A percentile compares a stretch with the other conserved stretches of the same genome.
Conservation (phyloP, 768 basidiomycete species). For the Coprinopsis marcescibilis region DNA sequence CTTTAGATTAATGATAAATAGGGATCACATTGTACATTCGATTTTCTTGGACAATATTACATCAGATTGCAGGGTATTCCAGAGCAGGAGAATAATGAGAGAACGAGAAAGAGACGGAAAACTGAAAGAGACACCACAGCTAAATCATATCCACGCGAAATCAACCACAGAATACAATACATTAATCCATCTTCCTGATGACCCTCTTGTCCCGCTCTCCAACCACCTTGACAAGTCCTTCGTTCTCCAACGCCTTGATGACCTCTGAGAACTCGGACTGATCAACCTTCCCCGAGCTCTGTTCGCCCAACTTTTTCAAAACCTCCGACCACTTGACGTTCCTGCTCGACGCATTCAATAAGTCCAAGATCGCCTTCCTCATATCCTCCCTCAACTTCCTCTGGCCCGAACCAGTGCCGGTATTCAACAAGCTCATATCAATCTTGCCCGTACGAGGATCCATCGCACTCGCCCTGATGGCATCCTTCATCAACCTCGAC, state of each 20-base stretch:
- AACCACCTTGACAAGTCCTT: constrained; percentile 79
- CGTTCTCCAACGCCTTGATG: constrained; percentile 71
- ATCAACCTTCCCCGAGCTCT: constrained; percentile 82
- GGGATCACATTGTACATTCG: no score
- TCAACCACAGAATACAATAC: background rate
- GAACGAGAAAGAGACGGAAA: no score
- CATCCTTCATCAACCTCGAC: constrained; percentile 91
- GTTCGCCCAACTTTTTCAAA: constrained; percentile 70
- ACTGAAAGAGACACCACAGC: background rate
- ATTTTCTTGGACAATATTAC: no score
- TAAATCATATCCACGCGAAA: background rate
- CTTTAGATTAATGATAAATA: no score
- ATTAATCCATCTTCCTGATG: constrained; percentile 59
- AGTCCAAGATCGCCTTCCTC: constrained; percentile 67
- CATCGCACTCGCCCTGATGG: constrained; percentile 90
- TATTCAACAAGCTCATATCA: constrained; percentile 93
- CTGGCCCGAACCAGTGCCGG: constrained; percentile 86
- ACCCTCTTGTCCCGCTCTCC: constrained; percentile 84
- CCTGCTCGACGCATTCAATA: constrained; percentile 53
- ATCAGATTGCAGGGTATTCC: no score
- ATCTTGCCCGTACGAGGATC: constrained; percentile 97
- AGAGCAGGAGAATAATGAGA: no score
- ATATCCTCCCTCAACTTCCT: constrained; percentile 86
- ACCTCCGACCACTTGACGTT: constrained; percentile 80
- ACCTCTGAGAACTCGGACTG: constrained; percentile 77